phyloP scores from a whole-genome alignment of 2,329 filamentous ascomycete species.

The Davidsoniella australis region DNA sequence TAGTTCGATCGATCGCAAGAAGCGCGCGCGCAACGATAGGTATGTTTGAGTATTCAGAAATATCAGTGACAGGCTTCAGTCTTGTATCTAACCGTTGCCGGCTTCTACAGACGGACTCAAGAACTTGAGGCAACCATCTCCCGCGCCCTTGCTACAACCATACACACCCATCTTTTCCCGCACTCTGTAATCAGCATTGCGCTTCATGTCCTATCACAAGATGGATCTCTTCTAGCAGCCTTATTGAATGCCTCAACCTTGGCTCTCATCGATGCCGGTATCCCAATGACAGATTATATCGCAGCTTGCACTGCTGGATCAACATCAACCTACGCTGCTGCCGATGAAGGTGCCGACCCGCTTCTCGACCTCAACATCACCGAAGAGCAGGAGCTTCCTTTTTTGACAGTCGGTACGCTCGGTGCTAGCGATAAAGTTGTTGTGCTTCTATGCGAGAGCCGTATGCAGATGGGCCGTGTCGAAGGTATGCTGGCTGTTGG shows the following conservation, averaged over 20 bases:
- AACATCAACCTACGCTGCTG: conserved; percentile 46
- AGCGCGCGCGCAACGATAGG: conserved; percentile 61
- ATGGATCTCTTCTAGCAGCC: conserved; percentile 77
- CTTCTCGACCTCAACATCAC: conserved; percentile 62
- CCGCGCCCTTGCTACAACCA: conserved; percentile 55
- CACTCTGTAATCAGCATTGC: conserved; percentile 70
- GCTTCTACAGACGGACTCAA: conserved; percentile 45
- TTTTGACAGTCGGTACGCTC: conserved; percentile 68
- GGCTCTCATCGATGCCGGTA: conserved; percentile 82
- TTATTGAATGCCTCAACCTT: conserved; percentile 84
- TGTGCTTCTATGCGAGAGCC: conserved; percentile 71
- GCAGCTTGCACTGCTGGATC: conserved; percentile 76
- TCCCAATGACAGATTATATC: conserved; percentile 88
- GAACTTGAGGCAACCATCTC: conserved; percentile 69
- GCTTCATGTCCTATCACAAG: conserved; percentile 74
- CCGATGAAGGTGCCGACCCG: conserved; percentile 56
- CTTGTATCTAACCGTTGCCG: conserved; percentile 2
- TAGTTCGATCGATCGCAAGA: conserved; percentile 70
- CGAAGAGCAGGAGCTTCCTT: conserved; percentile 79
- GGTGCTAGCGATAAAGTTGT: conserved; percentile 59
- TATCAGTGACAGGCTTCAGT: not conserved
- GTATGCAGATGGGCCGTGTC: conserved; percentile 63
- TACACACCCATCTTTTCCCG: conserved; percentile 80
- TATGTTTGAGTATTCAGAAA: conserved; percentile 23
- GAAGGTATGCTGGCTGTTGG: conserved; percentile 90